Conservation (phyloP, 2,329 filamentous ascomycete genomes). For the Decorospora gaudefroyi region DNA sequence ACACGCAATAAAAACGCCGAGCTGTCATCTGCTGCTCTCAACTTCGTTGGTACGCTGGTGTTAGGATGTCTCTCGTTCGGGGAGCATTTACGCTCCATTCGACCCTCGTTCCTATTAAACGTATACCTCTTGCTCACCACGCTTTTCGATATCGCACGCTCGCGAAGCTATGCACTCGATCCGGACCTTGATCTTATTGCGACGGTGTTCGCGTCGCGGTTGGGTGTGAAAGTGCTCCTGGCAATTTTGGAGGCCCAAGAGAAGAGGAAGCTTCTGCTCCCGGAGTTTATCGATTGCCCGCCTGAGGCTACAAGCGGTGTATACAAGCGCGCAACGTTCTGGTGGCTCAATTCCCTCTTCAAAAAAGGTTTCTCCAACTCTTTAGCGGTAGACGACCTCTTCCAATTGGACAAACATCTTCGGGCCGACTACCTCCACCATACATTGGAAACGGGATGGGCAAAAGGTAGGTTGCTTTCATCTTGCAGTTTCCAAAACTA, state of each 20-base stretch:
- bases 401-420: conserved; percentile 53
- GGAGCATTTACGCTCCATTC: conserved; percentile 53
- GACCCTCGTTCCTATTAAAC: conserved; percentile 55
- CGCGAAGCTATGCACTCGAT: conserved; percentile 49
- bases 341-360: conserved; percentile 60
- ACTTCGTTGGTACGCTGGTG: conserved; percentile 31
- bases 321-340: conserved; percentile 57
- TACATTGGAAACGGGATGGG: conserved; percentile 49
- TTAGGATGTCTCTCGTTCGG: conserved; percentile 52
- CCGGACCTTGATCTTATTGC: conserved; percentile 48
- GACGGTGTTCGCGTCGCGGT: conserved; percentile 48
- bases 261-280: conserved; percentile 51
- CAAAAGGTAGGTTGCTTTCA: conserved; percentile 40
- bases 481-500: background rate
- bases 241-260: conserved; percentile 53
- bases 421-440: conserved; percentile 49
- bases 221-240: conserved; percentile 52
- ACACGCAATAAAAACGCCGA: conserved; percentile 25
- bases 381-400: conserved; percentile 53
- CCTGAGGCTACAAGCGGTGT: conserved; percentile 59
- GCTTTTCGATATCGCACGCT: conserved; percentile 53
- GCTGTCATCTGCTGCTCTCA: conserved; percentile 35
- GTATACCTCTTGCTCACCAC: conserved; percentile 54
- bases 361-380: conserved; percentile 53
- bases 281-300: conserved; percentile 50